These are phyloP conservation scores for Isoetes taiwanensis DNA, from an alignment of 75 land plant genomes.

Conservation along the genomic window DNA sequence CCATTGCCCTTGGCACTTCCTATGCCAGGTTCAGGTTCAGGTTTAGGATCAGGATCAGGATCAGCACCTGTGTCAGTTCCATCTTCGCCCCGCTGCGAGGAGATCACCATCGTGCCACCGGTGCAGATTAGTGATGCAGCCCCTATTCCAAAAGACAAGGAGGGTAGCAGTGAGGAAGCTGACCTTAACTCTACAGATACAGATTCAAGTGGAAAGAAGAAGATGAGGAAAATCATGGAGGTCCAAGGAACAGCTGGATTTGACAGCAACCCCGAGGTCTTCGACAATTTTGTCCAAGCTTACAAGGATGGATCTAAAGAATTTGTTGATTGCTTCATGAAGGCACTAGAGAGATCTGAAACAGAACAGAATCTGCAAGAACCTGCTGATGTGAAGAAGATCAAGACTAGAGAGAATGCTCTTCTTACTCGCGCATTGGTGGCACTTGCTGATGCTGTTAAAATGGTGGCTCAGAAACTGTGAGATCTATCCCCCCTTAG, in stretches of 20 bases:
- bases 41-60: not conserved
- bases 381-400: conserved; percentile 13
- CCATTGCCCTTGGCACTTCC: not conserved
- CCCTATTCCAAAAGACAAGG: conserved; percentile 1
- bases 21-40: not conserved
- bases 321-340: conserved; percentile 27
- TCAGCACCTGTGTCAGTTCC: too few relatives aligned
- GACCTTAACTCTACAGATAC: conserved; percentile 22
- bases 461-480: conserved; percentile 26
- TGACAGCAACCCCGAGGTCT: conserved; percentile 16
- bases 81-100: too few relatives aligned
- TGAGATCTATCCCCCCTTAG: too few relatives aligned
- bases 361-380: conserved; percentile 4
- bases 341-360: conserved; percentile 21
- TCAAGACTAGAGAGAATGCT: conserved; percentile 20
- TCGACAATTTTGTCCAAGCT: conserved; percentile 25
- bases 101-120: not conserved
- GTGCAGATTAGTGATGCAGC: not conserved
- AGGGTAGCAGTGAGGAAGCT: conserved; percentile 16
- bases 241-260: not conserved
- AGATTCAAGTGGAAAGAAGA: conserved; percentile 19
- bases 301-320: conserved; percentile 30
- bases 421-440: conserved; percentile 19
- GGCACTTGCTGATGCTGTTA: conserved; percentile 29
- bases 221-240: conserved; percentile 9